These are phyloP conservation scores for Cinnamomum micranthum DNA, from an alignment of 164 flowering plant species.

Conservation along the genomic window DNA sequence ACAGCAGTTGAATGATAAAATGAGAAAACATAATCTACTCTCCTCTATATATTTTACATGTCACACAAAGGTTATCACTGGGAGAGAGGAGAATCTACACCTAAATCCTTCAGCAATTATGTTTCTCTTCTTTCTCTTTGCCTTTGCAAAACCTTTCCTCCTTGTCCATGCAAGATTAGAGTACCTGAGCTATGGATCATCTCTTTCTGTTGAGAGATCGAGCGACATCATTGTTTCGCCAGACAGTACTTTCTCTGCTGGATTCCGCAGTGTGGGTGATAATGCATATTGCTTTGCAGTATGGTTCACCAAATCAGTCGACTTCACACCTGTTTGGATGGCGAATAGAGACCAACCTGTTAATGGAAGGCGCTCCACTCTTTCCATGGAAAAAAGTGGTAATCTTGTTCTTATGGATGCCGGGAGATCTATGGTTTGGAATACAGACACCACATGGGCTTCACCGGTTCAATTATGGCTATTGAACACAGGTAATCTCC, in stretches of 20 bases:
- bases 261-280: constrained; percentile 18
- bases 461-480: neutral
- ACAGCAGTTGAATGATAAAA: no score
- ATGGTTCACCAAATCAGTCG: constrained; percentile 16
- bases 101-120: neutral
- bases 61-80: neutral
- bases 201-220: constrained; percentile 12
- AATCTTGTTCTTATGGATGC: constrained; percentile 15
- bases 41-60: neutral
- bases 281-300: constrained; percentile 19
- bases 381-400: constrained; percentile 9
- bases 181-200: constrained; percentile 11
- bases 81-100: no score
- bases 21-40: no score
- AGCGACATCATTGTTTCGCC: constrained; percentile 13
- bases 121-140: neutral
- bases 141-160: neutral
- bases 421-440: constrained; percentile 11
- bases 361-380: constrained; percentile 7
- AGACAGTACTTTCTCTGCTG: constrained; percentile 15
- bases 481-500: neutral
- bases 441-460: constrained; percentile 2
- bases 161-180: neutral
- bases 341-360: constrained; percentile 25
- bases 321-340: constrained; percentile 19